Percentiles rank a stretch among this genome's conserved stretches.
These are phyloP conservation scores for Lactarius tabidus DNA, from an alignment of 768 basidiomycete genomes.

Conservation along the genomic window DNA sequence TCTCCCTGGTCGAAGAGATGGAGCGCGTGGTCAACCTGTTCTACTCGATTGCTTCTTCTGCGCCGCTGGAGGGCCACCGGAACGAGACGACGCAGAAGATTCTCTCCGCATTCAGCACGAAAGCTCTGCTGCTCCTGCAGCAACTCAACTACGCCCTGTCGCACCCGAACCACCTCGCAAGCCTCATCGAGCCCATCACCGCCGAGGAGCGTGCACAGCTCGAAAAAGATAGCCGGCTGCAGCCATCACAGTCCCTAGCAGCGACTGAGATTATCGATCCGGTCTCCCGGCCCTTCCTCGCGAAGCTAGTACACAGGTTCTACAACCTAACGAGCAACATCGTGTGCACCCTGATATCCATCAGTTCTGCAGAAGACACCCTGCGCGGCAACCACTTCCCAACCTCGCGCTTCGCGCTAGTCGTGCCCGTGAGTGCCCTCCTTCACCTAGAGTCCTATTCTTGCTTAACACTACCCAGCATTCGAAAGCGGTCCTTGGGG, in stretches of 20 bases:
- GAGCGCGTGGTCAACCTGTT: slow-evolving; percentile 77
- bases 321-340: slow-evolving; percentile 69
- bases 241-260: slow-evolving; percentile 32
- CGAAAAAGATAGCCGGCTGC: slow-evolving; percentile 50
- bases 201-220: slow-evolving; percentile 65
- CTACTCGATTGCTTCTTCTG: slow-evolving; percentile 62
- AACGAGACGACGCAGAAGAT: slow-evolving; percentile 57
- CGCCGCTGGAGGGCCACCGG: slow-evolving; percentile 42
- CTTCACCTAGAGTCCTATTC: not conserved
- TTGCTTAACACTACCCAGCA: too few species aligned
- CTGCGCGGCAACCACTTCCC: slow-evolving; percentile 67
- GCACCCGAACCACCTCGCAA: slow-evolving; percentile 85
- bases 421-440: slow-evolving; percentile 61
- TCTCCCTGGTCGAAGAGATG: slow-evolving; percentile 77
- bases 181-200: slow-evolving; percentile 75
- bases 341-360: slow-evolving; percentile 61
- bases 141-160: slow-evolving; percentile 87
- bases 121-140: slow-evolving; percentile 71
- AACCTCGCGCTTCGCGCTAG: slow-evolving; percentile 61
- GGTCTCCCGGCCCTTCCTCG: slow-evolving; percentile 65
- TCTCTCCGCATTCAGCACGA: slow-evolving; percentile 61
- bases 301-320: slow-evolving; percentile 66
- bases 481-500: slow-evolving; percentile 77
- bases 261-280: slow-evolving; percentile 53
- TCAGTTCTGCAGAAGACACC: slow-evolving; percentile 66